Evolutionary conservation across 225 moss, liverwort and hornwort genomes (phyloP), one percentile per base, ranked within the genome.

Genomic region (Bryoerythrophyllum caledonicum): DNA sequence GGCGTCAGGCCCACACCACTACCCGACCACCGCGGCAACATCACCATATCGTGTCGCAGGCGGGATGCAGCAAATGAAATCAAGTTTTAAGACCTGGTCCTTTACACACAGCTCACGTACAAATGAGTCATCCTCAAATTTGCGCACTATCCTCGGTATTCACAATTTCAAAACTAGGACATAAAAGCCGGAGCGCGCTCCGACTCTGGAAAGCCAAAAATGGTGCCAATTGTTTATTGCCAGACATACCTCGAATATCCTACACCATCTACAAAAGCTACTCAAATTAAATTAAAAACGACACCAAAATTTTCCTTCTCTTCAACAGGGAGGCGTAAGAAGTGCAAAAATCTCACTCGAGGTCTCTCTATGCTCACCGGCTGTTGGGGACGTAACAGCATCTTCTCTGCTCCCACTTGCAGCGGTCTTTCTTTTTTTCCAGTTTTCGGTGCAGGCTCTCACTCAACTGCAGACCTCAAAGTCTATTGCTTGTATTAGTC

Each of bases 381-480:
- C 71, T 57, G 11, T 62, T 67, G 67, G 78, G 65, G 75, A 77
- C 67, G 78, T 68, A 46, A 58, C 78, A 75, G 74, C 70, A 60
- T 71, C 81, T 74, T 71, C 66, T 78, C 76, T 76, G 80, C 83
- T 73, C 76, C 83, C 76, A 76, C 38, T 76, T 51, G 68, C 79
- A 68, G 63, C 69, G n/a, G 16, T 46, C 63, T 49, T 58, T 66
- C 51, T 1, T 24, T 26, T 71, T 83, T 76, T 38, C 37, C 17
- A 26, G 6, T 66, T 76, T 64, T 71, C 60, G 76, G 20, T 73
- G 73, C 73, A 83, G 25, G 76, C 81, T 84, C 74, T 74, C 74
- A 70, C 72, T 78, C 74, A 71, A 66, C 46, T 77, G 76, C 81
- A 26, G 67, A 81, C 76, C 67, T 44, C 67, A 55, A 67, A 67